phyloP scores from a whole-genome alignment of 306 rosid species.

The Medicago ruthenica region DNA sequence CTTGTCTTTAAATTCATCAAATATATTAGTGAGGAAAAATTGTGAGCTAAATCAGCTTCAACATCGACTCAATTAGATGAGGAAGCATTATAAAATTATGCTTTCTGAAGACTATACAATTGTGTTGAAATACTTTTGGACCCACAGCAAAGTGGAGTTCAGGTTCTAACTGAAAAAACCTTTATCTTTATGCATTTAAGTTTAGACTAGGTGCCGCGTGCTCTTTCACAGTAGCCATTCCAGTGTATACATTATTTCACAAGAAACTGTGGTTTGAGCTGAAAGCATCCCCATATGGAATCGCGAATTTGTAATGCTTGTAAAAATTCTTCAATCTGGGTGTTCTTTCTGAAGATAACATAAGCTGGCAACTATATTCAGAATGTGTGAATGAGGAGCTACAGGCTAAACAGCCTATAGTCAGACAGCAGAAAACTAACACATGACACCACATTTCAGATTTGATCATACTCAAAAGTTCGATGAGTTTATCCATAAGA shows the following conservation, averaged over 20 bases:
- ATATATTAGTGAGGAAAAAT: neutral
- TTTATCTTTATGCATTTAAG: constrained; percentile 12
- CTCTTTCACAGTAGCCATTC: constrained; percentile 12
- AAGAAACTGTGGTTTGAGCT: too few relatives aligned
- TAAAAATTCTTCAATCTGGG: too few relatives aligned
- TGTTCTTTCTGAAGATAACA: constrained; percentile 36
- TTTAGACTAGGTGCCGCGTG: constrained; percentile 19
- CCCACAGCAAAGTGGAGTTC: neutral
- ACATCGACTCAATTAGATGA: constrained; percentile 15
- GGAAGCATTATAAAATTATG: neutral
- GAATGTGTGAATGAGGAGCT: constrained; percentile 2
- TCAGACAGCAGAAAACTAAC: neutral
- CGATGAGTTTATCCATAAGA: constrained; percentile 27
- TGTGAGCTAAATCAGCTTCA: constrained; percentile 10
- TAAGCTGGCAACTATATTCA: constrained; percentile 1
- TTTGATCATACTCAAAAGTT: constrained; percentile 32
- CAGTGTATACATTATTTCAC: too few relatives aligned
- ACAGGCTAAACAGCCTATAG: neutral
- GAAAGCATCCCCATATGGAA: too few relatives aligned
- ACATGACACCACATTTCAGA: neutral
- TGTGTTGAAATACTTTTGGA: neutral
- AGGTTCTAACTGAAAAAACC: constrained; percentile 12
- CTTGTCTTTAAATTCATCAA: constrained; percentile 20
- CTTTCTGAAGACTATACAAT: constrained; percentile 5
- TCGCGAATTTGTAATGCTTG: too few relatives aligned